Evolutionary conservation across 2,329 filamentous ascomycete genomes (phyloP).

Genomic region (Coleophoma eucalyptorum): DNA sequence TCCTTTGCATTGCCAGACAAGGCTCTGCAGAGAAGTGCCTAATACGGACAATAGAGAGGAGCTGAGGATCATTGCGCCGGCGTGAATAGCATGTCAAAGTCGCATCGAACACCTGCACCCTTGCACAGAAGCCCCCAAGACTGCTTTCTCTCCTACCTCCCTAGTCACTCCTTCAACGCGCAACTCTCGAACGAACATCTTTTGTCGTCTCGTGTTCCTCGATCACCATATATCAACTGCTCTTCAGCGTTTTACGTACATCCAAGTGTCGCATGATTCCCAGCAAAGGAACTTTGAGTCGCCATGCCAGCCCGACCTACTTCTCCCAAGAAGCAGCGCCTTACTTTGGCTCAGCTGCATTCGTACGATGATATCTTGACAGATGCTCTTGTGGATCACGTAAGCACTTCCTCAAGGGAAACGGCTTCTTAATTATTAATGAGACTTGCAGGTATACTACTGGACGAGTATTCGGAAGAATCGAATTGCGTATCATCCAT

Average conservation of each 20-base stretch:
- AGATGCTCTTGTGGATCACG: slow-evolving; percentile 91
- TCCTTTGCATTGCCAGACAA: no score
- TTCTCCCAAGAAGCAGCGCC: slow-evolving; percentile 59
- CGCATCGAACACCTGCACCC: not conserved
- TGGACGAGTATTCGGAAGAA: slow-evolving; percentile 98
- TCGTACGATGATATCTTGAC: slow-evolving; percentile 95
- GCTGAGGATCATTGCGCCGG: slow-evolving; percentile 2
- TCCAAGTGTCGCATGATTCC: slow-evolving; percentile 11
- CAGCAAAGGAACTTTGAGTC: slow-evolving; percentile 6
- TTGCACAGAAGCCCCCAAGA: no score
- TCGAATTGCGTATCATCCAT: slow-evolving; percentile 77
- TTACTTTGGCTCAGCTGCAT: slow-evolving; percentile 84
- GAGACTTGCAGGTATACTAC: slow-evolving; percentile 70
- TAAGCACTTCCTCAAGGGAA: slow-evolving; percentile 45
- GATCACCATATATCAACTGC: no score
- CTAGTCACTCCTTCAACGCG: no score
- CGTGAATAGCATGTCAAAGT: not conserved
- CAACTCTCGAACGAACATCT: no score
- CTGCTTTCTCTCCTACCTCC: no score
- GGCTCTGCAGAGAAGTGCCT: no score
- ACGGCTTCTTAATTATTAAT: slow-evolving; percentile 5
- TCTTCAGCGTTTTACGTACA: no score
- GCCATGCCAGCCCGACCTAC: slow-evolving; percentile 39
- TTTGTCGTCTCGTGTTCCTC: no score
- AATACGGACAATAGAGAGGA: not conserved